Base-by-base conservation (phyloP, 2,329 filamentous ascomycete species). In the Hypoxylon sp. region DNA sequence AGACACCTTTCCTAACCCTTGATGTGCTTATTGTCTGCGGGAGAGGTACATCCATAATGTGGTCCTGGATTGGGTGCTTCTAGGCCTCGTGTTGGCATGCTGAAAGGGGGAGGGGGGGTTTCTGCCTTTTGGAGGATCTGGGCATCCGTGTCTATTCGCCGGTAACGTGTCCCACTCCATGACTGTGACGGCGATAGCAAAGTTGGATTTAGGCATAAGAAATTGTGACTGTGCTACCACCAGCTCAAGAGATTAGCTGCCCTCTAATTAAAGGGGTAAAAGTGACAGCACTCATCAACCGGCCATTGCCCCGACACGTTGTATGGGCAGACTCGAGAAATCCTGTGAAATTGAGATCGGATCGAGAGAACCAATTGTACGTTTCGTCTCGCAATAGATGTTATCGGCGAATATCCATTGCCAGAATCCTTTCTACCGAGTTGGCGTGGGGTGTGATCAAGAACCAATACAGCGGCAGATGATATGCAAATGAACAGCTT, bases 101-200 rank as follows among this genome's bases (percentile, higher is more conserved):
- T 50, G 35, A n/a, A n/a, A n/a, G n/a, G n/a, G n/a, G n/a, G n/a
- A n/a, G n/a, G 48, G 42, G 48, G 26, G 37, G 31, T 5, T 35
- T 48, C 23, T 42, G 9, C 13, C 27, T 49, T 27, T 45, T 49
- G 43, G 51, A 50, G 47, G 50, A 51, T 46, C 38, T 43, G 48
- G 20, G 42, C 35, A 41, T 42, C 18, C 8, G 26, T 26, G 18
- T 49, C 47, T 53, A 62, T 64, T 64, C 58, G 61, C 47, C 37
- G 55, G 61, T 64, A 59, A 64, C 58, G 55, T 15, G 23, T 42
- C 48, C 24, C 15, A 49, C 55, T 62, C 62, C 51, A 43, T 33
- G 52, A 23, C 11, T 33, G 60, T 63, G 53, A 63, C 57, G 46
- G 29, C 45, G 38, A 21, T 51, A 49, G 38, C 43, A 11, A 52